phyloP scores from a whole-genome alignment of 768 basidiomycete genomes.

The Fistulinella prunicolor region DNA sequence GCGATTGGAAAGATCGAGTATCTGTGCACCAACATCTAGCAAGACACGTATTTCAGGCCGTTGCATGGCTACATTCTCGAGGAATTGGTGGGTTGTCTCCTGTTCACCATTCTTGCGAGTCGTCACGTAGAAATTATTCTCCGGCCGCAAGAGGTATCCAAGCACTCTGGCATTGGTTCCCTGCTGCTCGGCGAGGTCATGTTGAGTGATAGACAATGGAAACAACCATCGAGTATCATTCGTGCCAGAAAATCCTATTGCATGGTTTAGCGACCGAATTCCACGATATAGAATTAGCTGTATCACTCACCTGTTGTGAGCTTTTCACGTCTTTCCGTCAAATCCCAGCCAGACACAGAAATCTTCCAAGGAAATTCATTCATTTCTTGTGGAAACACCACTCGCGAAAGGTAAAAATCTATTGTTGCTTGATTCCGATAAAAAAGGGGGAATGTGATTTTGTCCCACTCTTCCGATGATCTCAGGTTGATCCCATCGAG shows the following conservation, averaged over 20 bases:
- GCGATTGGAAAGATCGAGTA: constrained; percentile 44
- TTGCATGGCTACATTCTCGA: neutral
- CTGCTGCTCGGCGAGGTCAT: neutral
- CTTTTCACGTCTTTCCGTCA: too few species aligned
- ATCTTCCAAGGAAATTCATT: neutral
- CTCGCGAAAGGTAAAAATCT: too few species aligned
- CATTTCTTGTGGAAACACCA: neutral
- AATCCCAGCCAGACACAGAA: neutral
- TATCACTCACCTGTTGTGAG: too few species aligned
- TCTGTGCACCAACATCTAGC: constrained; percentile 53
- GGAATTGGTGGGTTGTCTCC: neutral
- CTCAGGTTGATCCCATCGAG: neutral
- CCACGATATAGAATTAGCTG: too few species aligned
- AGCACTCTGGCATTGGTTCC: neutral
- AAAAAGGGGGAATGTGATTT: neutral
- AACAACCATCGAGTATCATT: constrained; percentile 40
- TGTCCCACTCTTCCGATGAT: neutral
- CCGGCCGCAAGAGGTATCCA: neutral
- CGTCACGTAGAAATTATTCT: neutral
- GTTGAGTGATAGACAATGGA: constrained; percentile 19
- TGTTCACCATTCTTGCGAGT: neutral
- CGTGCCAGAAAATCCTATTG: constrained; percentile 45
- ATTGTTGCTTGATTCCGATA: neutral
- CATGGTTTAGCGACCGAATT: neutral
- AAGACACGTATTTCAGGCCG: constrained; percentile 37